These are phyloP conservation scores for Plenodomus lindquistii DNA, from an alignment of 2,329 filamentous ascomycete genomes.

Conservation along the genomic window DNA sequence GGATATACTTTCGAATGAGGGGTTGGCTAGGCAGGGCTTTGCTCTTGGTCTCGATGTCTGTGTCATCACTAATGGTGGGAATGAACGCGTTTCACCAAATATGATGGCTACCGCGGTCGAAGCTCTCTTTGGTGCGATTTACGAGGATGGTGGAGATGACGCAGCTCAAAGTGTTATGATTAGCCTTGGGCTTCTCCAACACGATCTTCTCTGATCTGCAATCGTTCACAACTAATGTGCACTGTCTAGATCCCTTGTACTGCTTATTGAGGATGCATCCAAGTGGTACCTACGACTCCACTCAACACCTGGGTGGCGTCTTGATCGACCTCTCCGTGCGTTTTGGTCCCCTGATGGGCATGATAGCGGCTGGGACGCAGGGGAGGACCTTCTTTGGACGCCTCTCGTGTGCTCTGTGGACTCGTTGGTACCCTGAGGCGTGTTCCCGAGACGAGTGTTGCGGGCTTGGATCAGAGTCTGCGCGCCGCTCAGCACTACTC, in stretches of 20 bases:
- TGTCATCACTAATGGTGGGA: slow-evolving; percentile 4
- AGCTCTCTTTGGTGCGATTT: slow-evolving; percentile 43
- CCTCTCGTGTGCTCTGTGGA: not conserved
- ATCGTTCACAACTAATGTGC: slow-evolving; percentile 1
- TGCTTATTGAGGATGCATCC: not conserved
- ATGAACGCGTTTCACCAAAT: slow-evolving; percentile 1
- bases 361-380: not conserved
- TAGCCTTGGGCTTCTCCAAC: slow-evolving; percentile 8
- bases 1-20: slow-evolving; percentile 1
- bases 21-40: slow-evolving; percentile 1
- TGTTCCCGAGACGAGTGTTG: not conserved
- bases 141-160: slow-evolving; percentile 27
- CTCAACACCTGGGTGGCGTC: not conserved
- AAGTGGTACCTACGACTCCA: not conserved
- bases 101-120: slow-evolving; percentile 38
- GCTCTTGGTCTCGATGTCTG: slow-evolving; percentile 2
- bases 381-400: not conserved
- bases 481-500: too few relatives aligned
- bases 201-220: slow-evolving; percentile 6
- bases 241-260: slow-evolving; percentile 3
- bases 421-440: not conserved
- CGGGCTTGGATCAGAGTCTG: not conserved
- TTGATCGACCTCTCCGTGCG: slow-evolving; percentile 1
- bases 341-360: not conserved
- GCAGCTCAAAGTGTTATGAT: slow-evolving; percentile 9